Evolutionary conservation across 2,329 filamentous ascomycete genomes (phyloP).

Genomic region (Colletotrichum acutatum): DNA sequence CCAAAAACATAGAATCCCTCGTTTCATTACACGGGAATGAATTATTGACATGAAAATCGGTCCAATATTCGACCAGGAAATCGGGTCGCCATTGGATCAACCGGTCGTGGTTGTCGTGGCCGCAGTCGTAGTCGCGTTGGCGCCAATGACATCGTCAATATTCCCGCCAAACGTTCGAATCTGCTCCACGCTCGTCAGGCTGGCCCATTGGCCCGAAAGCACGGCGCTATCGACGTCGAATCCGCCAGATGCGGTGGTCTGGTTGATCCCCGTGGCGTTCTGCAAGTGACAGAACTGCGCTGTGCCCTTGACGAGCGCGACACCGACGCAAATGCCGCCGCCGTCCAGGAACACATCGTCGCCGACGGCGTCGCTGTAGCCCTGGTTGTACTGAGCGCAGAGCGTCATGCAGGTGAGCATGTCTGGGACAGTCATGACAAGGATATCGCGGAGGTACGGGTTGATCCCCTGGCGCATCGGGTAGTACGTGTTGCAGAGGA

Average conservation of each 20-base stretch:
- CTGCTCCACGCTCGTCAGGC: slow-evolving; percentile 24
- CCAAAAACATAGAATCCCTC: background rate
- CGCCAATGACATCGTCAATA: slow-evolving; percentile 4
- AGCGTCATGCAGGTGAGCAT: slow-evolving; percentile 36
- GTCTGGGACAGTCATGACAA: slow-evolving; percentile 31
- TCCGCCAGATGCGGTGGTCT: slow-evolving; percentile 26
- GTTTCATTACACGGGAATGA: background rate
- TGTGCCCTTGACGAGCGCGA: slow-evolving; percentile 29
- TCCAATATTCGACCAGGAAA: background rate
- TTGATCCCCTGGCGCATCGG: slow-evolving; percentile 33
- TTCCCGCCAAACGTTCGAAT: slow-evolving; percentile 30
- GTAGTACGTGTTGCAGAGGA: slow-evolving; percentile 35
- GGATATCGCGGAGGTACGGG: slow-evolving; percentile 28
- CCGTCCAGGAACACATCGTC: slow-evolving; percentile 29
- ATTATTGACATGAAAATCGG: background rate
- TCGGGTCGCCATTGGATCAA: background rate
- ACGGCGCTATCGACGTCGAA: slow-evolving; percentile 31
- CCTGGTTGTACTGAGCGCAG: slow-evolving; percentile 36
- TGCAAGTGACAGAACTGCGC: slow-evolving; percentile 35
- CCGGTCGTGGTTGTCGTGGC: no score
- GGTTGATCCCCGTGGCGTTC: slow-evolving; percentile 33
- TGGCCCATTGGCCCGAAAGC: slow-evolving; percentile 21
- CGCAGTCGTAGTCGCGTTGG: slow-evolving; percentile 14
- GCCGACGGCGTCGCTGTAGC: slow-evolving; percentile 35
- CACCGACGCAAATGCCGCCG: slow-evolving; percentile 34